phyloP scores from a whole-genome alignment of 805 yeast genomes.

The Kuraishia piskuri region DNA sequence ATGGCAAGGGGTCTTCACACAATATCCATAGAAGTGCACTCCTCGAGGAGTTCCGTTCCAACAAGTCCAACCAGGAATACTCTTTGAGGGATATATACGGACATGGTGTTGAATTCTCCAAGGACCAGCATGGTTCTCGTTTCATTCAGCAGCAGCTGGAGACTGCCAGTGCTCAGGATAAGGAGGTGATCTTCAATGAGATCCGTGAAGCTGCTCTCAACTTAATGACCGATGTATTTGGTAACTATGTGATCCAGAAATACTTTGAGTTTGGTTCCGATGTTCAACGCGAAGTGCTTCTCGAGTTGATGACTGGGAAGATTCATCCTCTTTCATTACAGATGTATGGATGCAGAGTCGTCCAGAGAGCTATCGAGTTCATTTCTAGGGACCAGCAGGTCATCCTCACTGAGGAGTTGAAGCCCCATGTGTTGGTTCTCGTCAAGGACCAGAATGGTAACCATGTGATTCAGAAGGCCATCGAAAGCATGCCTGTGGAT shows the following conservation, averaged over 20 bases:
- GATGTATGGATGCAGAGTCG: slow-evolving; percentile 97
- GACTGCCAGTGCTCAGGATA: slow-evolving; percentile 53
- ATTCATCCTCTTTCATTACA: slow-evolving; percentile 74
- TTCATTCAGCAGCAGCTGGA: slow-evolving; percentile 88
- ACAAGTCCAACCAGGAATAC: slow-evolving; percentile 48
- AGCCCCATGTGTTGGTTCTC: slow-evolving; percentile 46
- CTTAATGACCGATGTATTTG: slow-evolving; percentile 93
- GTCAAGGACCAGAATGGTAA: slow-evolving; percentile 97
- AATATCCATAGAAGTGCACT: slow-evolving; percentile 70
- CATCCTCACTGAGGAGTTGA: slow-evolving; percentile 61
- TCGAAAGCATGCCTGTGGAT: slow-evolving; percentile 74
- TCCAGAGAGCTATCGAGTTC: slow-evolving; percentile 85
- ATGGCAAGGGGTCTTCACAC: slow-evolving; percentile 18
- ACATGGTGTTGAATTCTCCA: slow-evolving; percentile 83
- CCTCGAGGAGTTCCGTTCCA: slow-evolving; percentile 76
- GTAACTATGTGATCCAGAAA: slow-evolving; percentile 94
- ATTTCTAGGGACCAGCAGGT: slow-evolving; percentile 58
- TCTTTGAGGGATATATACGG: slow-evolving; percentile 71
- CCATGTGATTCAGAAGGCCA: slow-evolving; percentile 93
- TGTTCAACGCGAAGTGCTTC: slow-evolving; percentile 59
- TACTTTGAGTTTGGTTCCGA: slow-evolving; percentile 76
- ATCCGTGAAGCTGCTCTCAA: slow-evolving; percentile 66
- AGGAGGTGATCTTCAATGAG: slow-evolving; percentile 77
- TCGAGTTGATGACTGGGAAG: slow-evolving; percentile 65
- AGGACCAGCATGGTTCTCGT: slow-evolving; percentile 96